Conservation (phyloP, 73 alveolate genomes). For the Tetrahymena borealis region DNA sequence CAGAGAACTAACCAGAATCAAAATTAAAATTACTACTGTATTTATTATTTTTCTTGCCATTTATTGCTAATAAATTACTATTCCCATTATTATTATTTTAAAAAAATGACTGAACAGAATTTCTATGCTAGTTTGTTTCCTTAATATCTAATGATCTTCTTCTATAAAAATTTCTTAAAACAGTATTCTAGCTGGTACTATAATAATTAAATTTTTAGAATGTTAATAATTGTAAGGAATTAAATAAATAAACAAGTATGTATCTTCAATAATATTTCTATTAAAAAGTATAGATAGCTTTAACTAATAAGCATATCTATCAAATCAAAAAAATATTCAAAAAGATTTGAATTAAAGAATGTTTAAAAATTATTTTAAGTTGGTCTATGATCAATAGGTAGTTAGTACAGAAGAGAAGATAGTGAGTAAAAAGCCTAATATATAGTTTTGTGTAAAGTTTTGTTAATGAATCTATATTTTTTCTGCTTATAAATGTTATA, state of each 20-base stretch:
- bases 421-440: no score
- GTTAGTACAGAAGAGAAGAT: no score
- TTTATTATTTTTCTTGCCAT: background rate
- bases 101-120: background rate
- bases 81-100: background rate
- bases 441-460: no score
- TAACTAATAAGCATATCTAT: no score
- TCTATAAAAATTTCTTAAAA: background rate
- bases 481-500: no score
- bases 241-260: background rate
- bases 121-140: background rate
- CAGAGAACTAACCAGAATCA: background rate
- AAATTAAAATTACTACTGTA: background rate
- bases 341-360: no score
- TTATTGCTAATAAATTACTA: background rate
- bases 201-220: background rate
- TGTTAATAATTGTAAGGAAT: background rate
- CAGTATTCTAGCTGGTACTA: background rate
- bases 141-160: background rate
- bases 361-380: no score
- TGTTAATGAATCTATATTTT: no score
- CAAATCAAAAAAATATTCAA: no score
- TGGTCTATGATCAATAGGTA: no score
- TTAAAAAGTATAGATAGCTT: no score
- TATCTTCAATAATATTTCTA: no score